Base-by-base conservation (phyloP, 2,329 filamentous ascomycete genomes). In the Cordyceps militaris region DNA sequence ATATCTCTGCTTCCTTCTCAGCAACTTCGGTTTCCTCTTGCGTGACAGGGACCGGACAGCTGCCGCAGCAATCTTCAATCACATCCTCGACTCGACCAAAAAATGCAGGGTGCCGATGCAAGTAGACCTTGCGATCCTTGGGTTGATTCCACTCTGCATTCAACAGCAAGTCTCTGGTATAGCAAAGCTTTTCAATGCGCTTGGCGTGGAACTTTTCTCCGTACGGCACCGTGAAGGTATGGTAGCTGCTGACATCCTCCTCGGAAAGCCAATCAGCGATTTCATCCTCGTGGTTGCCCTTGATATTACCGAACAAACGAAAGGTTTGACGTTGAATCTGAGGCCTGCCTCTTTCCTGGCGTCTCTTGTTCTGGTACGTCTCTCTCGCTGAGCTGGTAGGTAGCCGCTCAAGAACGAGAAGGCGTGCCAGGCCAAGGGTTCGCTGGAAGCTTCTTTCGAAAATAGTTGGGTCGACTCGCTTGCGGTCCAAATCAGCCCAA, bases 121-220 rank as follows among this genome's bases (percentile, higher is more conserved):
- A 76, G 61, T 89, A 83, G 1, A 92, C 86, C 26, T 85, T 76
- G n/a, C 90, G 82, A 43, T 91, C 85, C 60, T 89, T 84, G 1
- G 81, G 77, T 61, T 87, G 84, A 64, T 94, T 95, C 90, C 91
- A 95, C 67, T 95, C 89, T 0, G 88, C 88, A 64, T 95, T 94
- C 19, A 95, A 80, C 8, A 95, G 77, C 19, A 95, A 70, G 67
- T 96, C 91, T 62, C 89, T 87, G 2, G 87, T 89, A 66, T 90
- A 95, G 46, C 91, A 82, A 0, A 95, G 76, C 66, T 88, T 91
- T 69, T 95, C 89, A 57, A 95, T 92, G 65, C 85, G 84, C 65
- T 83, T 84, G 14, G 86, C 84, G 56, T 82, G 74, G 63, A 83
- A 84, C 57, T 75, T 79, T 38, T 70, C 68, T 16, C 86, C 87